Percentiles rank a stretch among this genome's conserved stretches.
Conservation (phyloP, 2,329 filamentous ascomycete species). For the Verticillium albo-atrum region DNA sequence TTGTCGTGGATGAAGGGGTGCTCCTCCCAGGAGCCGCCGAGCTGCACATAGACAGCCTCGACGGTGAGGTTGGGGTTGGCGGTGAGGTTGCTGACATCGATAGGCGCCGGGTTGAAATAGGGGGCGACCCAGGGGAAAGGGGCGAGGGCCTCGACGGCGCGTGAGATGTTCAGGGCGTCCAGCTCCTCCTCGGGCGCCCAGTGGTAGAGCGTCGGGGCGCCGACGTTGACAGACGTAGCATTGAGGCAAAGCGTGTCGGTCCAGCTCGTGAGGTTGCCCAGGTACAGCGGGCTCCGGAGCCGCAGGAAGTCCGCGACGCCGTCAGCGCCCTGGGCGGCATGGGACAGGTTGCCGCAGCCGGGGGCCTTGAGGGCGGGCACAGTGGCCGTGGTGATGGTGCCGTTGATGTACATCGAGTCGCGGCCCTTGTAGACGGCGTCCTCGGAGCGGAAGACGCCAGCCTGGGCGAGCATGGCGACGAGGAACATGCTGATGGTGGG, state of each 20-base stretch:
- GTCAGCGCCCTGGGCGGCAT: constrained; percentile 17
- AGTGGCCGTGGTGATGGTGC: constrained; percentile 22
- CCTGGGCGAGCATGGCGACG: constrained; percentile 31
- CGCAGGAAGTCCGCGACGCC: constrained; percentile 24
- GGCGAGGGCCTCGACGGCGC: neutral
- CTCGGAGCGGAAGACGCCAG: constrained; percentile 30
- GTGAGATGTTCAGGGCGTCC: constrained; percentile 5
- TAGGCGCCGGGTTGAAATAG: constrained; percentile 6
- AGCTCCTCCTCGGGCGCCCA: constrained; percentile 14
- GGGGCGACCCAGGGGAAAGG: constrained; percentile 3
- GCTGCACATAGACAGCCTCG: constrained; percentile 26
- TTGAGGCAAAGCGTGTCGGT: constrained; percentile 28
- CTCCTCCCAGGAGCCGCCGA: constrained; percentile 36
- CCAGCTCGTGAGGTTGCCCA: constrained; percentile 24
- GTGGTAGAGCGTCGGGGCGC: constrained; percentile 23
- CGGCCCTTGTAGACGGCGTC: constrained; percentile 28
- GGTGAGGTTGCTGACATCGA: constrained; percentile 16
- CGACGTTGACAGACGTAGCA: constrained; percentile 19
- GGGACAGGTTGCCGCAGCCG: constrained; percentile 24
- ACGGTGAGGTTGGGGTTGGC: constrained; percentile 34
- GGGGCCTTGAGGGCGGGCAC: constrained; percentile 5
- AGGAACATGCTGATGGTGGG: constrained; percentile 35
- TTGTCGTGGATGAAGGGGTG: constrained; percentile 34
- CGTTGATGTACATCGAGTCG: constrained; percentile 34
- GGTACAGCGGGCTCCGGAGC: constrained; percentile 19